Base-by-base conservation (phyloP, 352 stramenopile species). In the Globisporangium recalcitrans region DNA sequence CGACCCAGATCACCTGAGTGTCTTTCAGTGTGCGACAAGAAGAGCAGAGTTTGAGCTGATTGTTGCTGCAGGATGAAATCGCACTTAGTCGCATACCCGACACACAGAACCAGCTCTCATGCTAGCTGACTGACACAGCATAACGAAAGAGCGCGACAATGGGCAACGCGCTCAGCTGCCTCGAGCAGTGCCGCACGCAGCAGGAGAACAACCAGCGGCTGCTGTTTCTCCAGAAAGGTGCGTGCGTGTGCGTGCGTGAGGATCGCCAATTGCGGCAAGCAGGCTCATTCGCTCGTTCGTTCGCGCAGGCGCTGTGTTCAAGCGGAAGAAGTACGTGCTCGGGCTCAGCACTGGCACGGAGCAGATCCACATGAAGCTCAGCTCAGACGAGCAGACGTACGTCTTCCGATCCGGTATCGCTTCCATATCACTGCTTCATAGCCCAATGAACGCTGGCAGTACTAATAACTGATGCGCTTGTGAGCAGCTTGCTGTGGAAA, bases 161-260 rank as follows among this genome's bases (percentile, higher is more conserved):
- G 84, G 84, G 84, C 53, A 93, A 93, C 68, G 67, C 80, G 60
- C 75, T 93, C 63, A 91, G 90, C 64, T 93, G 84, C 68, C 62
- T 91, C 16, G 73, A 83, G 73, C 78, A 91, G 66, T 93, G 84
- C 63, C 80, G 85, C 53, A 69, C 75, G 58, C 73, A 83, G 31
- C 75, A 83, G 32, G 82, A 93, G 69, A 73, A 75, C 54, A 66
- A 76, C 27, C 77, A 91, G 73, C 75, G 78, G 4, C 66, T 91
- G 24, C 63, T 88, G 14, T 69, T 87, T n/a, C 78, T 93, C 4
- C 82, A 90, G 40, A 81, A 90, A 88, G 82, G 82, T 86, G 56
- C 6, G 48, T 9, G 32, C 14, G 32, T 38, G 32, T 14, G 32
- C 9, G 10, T 13, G 32, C 32, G 4, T 8, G 9, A 24, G n/a